Evolutionary conservation across 371 early-diverging fungal species (phyloP).

Genomic region (Synchytrium microbalum): DNA sequence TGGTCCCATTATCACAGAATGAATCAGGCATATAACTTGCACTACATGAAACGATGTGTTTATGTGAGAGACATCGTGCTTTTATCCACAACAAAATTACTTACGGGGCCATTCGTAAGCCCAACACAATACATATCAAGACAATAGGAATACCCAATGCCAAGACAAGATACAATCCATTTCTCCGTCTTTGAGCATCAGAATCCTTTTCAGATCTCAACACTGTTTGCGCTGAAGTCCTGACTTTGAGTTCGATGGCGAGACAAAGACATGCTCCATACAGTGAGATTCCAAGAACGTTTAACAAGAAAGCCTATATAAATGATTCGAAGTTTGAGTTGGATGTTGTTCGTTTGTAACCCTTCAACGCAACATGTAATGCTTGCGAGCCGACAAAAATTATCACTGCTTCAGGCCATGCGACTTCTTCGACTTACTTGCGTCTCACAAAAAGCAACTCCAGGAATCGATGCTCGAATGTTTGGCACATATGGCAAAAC

Average conservation of each 20-base stretch:
- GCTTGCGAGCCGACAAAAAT: not conserved
- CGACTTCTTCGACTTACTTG: no score
- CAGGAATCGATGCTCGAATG: not conserved
- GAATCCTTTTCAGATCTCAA: not conserved
- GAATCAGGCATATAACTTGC: not conserved
- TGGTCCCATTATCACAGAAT: not conserved
- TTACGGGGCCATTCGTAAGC: conserved; percentile 1
- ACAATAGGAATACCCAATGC: not conserved
- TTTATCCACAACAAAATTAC: no score
- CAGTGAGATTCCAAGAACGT: not conserved
- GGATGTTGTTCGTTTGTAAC: not conserved
- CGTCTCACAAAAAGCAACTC: no score
- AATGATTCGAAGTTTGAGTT: not conserved
- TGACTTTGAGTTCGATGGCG: not conserved
- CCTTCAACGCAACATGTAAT: not conserved
- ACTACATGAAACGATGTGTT: not conserved
- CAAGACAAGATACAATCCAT: not conserved
- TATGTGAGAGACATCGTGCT: no score
- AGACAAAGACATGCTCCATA: conserved; percentile 1
- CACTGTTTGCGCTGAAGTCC: not conserved
- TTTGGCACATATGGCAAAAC: not conserved
- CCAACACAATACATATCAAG: not conserved
- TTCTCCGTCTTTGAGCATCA: no score
- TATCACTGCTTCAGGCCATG: not conserved
- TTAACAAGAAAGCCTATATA: not conserved